Evolutionary conservation across 2,329 filamentous ascomycete genomes (phyloP).

Genomic region (Colletotrichum higginsianum): DNA sequence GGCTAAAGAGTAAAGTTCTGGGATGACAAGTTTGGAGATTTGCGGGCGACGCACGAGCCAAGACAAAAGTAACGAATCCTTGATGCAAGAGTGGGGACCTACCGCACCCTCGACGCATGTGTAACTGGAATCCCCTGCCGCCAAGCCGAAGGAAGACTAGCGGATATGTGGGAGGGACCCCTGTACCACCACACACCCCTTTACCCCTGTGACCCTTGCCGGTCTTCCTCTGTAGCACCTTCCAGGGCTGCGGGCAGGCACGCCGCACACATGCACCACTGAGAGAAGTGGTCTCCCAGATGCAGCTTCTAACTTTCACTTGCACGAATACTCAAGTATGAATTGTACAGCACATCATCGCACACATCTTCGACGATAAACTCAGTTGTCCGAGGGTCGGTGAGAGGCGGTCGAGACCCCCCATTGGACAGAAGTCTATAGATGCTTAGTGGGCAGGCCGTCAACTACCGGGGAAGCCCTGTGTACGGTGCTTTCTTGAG

Average conservation of each 20-base stretch:
- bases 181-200: too few relatives aligned
- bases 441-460: too few relatives aligned
- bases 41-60: constrained; percentile 37
- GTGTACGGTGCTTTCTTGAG: constrained; percentile 5
- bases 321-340: too few relatives aligned
- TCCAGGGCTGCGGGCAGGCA: too few relatives aligned
- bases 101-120: constrained; percentile 20
- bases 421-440: background rate
- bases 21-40: constrained; percentile 38
- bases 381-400: background rate
- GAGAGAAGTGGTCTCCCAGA: constrained; percentile 15
- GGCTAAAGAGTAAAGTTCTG: constrained; percentile 1
- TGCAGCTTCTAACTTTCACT: background rate
- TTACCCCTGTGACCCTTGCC: constrained; percentile 6
- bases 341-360: too few relatives aligned
- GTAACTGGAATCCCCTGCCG: constrained; percentile 27
- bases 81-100: background rate
- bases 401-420: background rate
- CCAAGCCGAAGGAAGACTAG: constrained; percentile 25
- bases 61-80: constrained; percentile 1
- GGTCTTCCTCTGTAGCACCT: too few relatives aligned
- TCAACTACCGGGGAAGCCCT: background rate
- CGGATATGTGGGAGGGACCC: constrained; percentile 19
- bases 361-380: background rate
- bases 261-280: too few relatives aligned